These are phyloP conservation scores for Colletotrichum truncatum DNA, from an alignment of 2,329 filamentous ascomycete genomes.

Conservation along the genomic window DNA sequence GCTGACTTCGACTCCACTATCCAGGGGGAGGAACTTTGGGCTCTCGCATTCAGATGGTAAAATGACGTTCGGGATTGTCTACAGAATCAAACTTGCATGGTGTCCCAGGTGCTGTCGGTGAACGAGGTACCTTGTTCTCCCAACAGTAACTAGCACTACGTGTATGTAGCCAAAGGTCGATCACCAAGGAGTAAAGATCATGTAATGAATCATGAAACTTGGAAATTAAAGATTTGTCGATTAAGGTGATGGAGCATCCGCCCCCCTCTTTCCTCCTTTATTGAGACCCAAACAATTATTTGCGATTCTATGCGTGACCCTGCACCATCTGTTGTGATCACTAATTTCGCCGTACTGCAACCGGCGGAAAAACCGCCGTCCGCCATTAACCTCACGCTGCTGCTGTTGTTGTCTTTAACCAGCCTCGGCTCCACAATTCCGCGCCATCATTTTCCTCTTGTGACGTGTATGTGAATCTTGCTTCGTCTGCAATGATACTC, in stretches of 20 bases:
- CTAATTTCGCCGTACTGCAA: background rate
- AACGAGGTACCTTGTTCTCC: too few relatives aligned
- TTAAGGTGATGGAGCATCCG: background rate
- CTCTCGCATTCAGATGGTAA: background rate
- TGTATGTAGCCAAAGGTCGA: too few relatives aligned
- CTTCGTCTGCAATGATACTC: background rate
- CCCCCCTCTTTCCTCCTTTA: background rate
- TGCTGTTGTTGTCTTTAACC: background rate
- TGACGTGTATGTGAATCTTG: too few relatives aligned
- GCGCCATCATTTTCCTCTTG: too few relatives aligned
- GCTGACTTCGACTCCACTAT: background rate
- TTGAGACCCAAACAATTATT: constrained; percentile 1
- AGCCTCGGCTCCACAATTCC: too few relatives aligned
- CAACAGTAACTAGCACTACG: too few relatives aligned
- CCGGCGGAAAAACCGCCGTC: background rate
- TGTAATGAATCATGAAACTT: background rate
- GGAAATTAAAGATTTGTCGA: background rate
- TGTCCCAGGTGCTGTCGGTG: too few relatives aligned
- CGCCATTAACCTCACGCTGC: constrained; percentile 13
- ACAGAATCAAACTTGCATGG: too few relatives aligned
- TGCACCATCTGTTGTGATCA: background rate
- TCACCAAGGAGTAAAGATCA: too few relatives aligned
- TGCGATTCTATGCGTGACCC: constrained; percentile 14
- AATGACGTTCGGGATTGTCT: too few relatives aligned
- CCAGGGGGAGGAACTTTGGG: background rate